Percentiles rank a stretch among this genome's conserved stretches.
These are phyloP conservation scores for Ogataea pini DNA, from an alignment of 805 yeast species.

Conservation along the genomic window DNA sequence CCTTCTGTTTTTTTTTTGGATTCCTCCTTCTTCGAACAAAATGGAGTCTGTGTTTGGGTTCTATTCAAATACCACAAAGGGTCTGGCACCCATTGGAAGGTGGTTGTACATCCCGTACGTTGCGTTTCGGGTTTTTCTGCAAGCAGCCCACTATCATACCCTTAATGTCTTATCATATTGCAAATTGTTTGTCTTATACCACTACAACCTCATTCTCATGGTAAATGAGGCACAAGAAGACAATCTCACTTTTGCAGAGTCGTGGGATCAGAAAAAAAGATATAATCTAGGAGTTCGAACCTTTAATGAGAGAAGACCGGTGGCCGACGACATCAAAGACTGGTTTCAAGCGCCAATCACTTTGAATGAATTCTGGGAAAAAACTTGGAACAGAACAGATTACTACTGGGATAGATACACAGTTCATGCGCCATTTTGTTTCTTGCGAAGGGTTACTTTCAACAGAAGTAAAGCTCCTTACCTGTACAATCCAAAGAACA, in stretches of 20 bases:
- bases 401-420: conserved; percentile 42
- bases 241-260: conserved; percentile 20
- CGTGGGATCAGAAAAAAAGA: conserved; percentile 23
- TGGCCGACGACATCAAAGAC: conserved; percentile 16
- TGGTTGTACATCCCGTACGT: conserved; percentile 28
- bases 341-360: conserved; percentile 30
- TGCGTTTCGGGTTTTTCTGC: conserved; percentile 22
- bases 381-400: conserved; percentile 36
- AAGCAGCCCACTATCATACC: conserved; percentile 20
- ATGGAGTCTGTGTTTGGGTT: conserved; percentile 1
- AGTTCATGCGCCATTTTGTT: conserved; percentile 38
- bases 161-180: conserved; percentile 20
- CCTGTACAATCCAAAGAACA: conserved; percentile 12
- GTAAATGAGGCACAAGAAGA: conserved; percentile 27
- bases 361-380: conserved; percentile 19
- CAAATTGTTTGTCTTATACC: conserved; percentile 24
- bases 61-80: conserved; percentile 1
- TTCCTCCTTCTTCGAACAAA: background rate
- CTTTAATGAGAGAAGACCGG: conserved; percentile 23
- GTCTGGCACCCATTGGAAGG: conserved; percentile 27
- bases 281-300: conserved; percentile 20
- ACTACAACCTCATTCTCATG: conserved; percentile 28
- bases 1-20: too few species aligned
- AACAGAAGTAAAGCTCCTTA: conserved; percentile 10
- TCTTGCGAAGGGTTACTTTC: conserved; percentile 22